These are phyloP conservation scores for Exophiala mesophila DNA, from an alignment of 2,329 filamentous ascomycete species.

Conservation along the genomic window DNA sequence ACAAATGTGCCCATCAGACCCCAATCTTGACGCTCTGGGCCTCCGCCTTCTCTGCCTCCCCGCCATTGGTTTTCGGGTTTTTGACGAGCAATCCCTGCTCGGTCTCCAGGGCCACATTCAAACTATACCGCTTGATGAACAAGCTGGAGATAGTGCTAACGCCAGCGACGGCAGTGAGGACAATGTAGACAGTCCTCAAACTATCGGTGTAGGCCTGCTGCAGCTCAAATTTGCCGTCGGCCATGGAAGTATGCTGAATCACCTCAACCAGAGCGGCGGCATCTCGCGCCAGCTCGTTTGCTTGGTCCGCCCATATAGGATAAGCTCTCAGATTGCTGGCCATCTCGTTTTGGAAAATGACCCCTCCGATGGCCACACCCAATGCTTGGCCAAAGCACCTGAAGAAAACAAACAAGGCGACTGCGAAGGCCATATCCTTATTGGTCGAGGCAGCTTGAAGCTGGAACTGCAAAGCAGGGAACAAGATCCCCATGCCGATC, in stretches of 20 bases:
- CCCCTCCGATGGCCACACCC: slow-evolving; percentile 62
- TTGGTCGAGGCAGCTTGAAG: slow-evolving; percentile 58
- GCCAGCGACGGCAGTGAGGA: slow-evolving; percentile 50
- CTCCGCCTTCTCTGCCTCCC: slow-evolving; percentile 5
- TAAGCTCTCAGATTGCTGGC: slow-evolving; percentile 46
- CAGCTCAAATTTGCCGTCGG: slow-evolving; percentile 38
- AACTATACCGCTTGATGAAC: slow-evolving; percentile 47
- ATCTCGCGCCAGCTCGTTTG: slow-evolving; percentile 50
- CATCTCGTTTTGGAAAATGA: slow-evolving; percentile 65
- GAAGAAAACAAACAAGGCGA: slow-evolving; percentile 64
- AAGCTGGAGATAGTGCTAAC: slow-evolving; percentile 49
- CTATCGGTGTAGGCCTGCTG: slow-evolving; percentile 52
- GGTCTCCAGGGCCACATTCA: slow-evolving; percentile 46
- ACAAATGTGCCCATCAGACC: too few species aligned
- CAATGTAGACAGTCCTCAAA: slow-evolving; percentile 52
- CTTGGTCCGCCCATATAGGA: slow-evolving; percentile 45
- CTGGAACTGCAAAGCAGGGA: slow-evolving; percentile 56
- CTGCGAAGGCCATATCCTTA: slow-evolving; percentile 56
- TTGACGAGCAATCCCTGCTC: slow-evolving; percentile 46
- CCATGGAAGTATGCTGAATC: slow-evolving; percentile 51
- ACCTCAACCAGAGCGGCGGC: slow-evolving; percentile 56
- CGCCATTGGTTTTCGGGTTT: slow-evolving; percentile 30
- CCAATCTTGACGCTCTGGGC: background rate
- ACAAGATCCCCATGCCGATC: slow-evolving; percentile 63
- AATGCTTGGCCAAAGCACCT: slow-evolving; percentile 61